Evolutionary conservation across 306 rosid genomes (phyloP).

Genomic region (Benincasa hispida): DNA sequence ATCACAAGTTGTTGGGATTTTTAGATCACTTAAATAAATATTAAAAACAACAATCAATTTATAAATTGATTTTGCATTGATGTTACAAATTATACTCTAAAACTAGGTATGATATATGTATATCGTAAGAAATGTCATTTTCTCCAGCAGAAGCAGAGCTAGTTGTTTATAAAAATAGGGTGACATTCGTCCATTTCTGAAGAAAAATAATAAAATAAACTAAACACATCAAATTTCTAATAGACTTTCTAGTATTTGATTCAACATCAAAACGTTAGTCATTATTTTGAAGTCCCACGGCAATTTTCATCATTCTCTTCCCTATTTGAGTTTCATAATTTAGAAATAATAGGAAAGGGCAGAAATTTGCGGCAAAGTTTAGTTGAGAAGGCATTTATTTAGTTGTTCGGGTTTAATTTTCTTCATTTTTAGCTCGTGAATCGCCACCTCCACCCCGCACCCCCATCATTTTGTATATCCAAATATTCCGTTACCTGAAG

Average conservation of each 20-base stretch:
- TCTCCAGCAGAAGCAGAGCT: background rate
- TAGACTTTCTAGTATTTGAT: background rate
- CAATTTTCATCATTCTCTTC: background rate
- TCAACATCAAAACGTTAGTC: background rate
- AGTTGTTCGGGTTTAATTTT: background rate
- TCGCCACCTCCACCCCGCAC: background rate
- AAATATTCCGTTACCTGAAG: background rate
- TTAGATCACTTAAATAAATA: too few relatives aligned
- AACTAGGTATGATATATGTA: background rate
- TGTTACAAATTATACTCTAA: background rate
- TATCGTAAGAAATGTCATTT: background rate
- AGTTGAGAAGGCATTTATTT: background rate
- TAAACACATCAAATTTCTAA: background rate
- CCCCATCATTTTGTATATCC: background rate
- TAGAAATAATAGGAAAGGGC: background rate
- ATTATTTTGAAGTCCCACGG: background rate
- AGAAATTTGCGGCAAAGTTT: slow-evolving; percentile 5
- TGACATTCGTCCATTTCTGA: background rate
- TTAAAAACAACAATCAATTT: background rate
- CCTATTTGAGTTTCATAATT: background rate
- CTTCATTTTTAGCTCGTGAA: slow-evolving; percentile 7
- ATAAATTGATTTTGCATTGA: background rate
- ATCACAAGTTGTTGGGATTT: too few relatives aligned
- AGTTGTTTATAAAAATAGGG: background rate
- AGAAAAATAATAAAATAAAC: background rate